Base-by-base conservation (phyloP, 805 yeast species). In the Zygoascus biomembranicola region DNA sequence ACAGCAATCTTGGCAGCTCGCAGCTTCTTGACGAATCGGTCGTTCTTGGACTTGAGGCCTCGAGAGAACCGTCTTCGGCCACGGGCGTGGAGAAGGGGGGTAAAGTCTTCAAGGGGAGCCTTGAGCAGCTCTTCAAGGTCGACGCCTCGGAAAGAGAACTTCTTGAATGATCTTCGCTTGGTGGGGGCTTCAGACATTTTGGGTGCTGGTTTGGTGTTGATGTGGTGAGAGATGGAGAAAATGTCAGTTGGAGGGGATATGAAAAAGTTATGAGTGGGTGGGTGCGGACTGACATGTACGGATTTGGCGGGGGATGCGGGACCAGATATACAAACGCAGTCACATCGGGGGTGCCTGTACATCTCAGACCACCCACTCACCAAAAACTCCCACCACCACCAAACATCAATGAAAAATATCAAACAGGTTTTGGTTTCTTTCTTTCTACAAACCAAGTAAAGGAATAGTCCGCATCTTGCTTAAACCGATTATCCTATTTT, bases 31-130 rank as follows among this genome's bases (percentile, higher is more conserved):
- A 92, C 84, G 77, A 94, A 84, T 76, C 94, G 92, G 84, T 83
- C 84, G 78, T 96, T 95, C 81, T 88, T 89, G 76, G 87, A 76
- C 74, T 87, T 90, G 72, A 92, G 82, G 81, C 98, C 98, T 81
- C 96, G 87, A 77, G 90, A 87, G 80, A 92, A 89, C 86, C 96
- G 90, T 88, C 99, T 88, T 86, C 98, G 92, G 74, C 92, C 97
- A 82, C 99, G 89, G 72, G 99, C 95, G 73, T 86, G 89, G 73
- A 96, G 89, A 74, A 94, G 82, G 77, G 92, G 87, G 77, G 92
- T 85, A 79, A 94, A 94, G 72, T 94, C 97, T 81, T 92, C 97
- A 70, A 90, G 87, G 76, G 88, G 80, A 83, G 92, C 80, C 77
- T 87, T 94, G 74, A 92, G 81, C 73, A 94, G 83, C 74, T 92